These are phyloP conservation scores for Letharia columbiana DNA, from an alignment of 495 filamentous ascomycete species.

Conservation along the genomic window DNA sequence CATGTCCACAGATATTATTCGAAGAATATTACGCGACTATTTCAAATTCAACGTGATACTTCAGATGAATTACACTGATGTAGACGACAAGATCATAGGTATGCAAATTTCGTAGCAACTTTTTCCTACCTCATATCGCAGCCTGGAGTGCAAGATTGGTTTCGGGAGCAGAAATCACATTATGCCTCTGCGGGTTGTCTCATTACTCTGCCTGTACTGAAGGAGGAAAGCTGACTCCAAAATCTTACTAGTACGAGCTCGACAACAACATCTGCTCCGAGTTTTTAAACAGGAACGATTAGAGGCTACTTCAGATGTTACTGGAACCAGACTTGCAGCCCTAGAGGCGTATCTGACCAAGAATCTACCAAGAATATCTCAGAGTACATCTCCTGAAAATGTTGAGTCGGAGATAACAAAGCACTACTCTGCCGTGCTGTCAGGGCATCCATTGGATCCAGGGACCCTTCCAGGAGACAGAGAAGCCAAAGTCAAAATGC, in stretches of 20 bases:
- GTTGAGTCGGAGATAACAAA: slow-evolving; percentile 42
- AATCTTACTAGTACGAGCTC: slow-evolving; percentile 74
- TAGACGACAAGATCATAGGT: slow-evolving; percentile 10
- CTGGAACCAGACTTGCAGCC: slow-evolving; percentile 53
- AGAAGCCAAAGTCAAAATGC: slow-evolving; percentile 88
- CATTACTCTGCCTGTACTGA: neutral
- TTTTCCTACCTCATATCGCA: neutral
- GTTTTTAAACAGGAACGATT: slow-evolving; percentile 46
- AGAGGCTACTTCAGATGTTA: slow-evolving; percentile 36
- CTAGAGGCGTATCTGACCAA: slow-evolving; percentile 65
- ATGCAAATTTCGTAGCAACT: neutral
- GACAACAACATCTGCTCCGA: slow-evolving; percentile 65
- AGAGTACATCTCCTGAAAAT: slow-evolving; percentile 2
- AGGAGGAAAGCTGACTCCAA: neutral
- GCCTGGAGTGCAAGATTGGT: neutral
- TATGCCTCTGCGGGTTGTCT: neutral
- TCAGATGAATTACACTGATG: slow-evolving; percentile 92
- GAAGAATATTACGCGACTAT: slow-evolving; percentile 76
- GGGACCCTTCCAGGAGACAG: slow-evolving; percentile 61
- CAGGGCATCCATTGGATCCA: slow-evolving; percentile 44
- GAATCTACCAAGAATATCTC: slow-evolving; percentile 59
- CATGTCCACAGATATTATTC: slow-evolving; percentile 87
- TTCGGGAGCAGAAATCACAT: neutral
- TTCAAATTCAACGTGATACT: slow-evolving; percentile 81
- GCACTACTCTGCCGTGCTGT: slow-evolving; percentile 52